Percentiles rank a stretch among this genome's conserved stretches.
phyloP scores from a whole-genome alignment of 1,139 yeast species.

The Suhomyces ambrosiae region DNA sequence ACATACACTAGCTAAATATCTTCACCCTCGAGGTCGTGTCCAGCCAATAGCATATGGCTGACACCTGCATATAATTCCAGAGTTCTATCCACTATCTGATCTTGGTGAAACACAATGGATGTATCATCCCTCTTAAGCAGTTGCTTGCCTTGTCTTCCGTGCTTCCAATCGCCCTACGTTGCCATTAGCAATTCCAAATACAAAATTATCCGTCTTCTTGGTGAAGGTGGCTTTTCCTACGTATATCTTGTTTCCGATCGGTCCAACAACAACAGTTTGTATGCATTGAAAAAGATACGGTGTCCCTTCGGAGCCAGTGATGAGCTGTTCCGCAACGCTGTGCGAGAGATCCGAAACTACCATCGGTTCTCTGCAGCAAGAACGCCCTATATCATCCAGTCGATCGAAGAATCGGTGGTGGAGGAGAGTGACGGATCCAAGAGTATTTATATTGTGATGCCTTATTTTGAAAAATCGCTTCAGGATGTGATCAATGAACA shows the following conservation, averaged over 20 bases:
- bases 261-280: constrained; percentile 51
- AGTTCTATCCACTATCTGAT: neutral
- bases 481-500: constrained; percentile 75
- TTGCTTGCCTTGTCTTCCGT: constrained; percentile 49
- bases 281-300: constrained; percentile 81
- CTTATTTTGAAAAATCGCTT: constrained; percentile 69
- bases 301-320: constrained; percentile 87
- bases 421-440: constrained; percentile 80
- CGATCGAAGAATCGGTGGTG: constrained; percentile 69
- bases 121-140: constrained; percentile 27
- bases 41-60: too few relatives aligned
- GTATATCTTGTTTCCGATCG: constrained; percentile 71
- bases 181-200: constrained; percentile 53
- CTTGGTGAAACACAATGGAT: too few relatives aligned
- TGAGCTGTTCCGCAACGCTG: constrained; percentile 57
- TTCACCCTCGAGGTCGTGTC: too few relatives aligned
- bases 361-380: constrained; percentile 60
- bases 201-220: constrained; percentile 67
- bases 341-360: constrained; percentile 76
- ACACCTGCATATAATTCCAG: neutral
- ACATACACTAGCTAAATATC: too few relatives aligned
- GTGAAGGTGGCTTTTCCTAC: constrained; percentile 89
- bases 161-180: constrained; percentile 47
- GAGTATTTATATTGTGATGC: constrained; percentile 75
- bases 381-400: constrained; percentile 64